Evolutionary conservation across 352 stramenopile genomes (phyloP).

Genomic region (Globisporangium cylindrosporum): DNA sequence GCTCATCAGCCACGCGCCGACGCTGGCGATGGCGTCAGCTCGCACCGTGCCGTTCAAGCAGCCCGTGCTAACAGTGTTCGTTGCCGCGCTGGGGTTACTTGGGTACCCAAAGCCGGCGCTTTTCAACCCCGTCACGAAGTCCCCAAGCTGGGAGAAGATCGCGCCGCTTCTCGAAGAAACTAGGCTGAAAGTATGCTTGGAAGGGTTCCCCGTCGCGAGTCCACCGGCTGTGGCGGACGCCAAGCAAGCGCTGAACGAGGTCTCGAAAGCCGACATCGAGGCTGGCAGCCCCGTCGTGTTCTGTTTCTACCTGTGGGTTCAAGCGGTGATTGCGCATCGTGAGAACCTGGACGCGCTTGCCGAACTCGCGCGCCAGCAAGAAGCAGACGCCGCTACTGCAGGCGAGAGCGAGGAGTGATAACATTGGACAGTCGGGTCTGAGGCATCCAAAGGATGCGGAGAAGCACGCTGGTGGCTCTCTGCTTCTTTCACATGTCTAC

Average conservation of each 20-base stretch:
- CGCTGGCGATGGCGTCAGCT: conserved; percentile 35
- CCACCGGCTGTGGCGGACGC: conserved; percentile 21
- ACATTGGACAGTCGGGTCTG: not conserved
- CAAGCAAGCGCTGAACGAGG: conserved; percentile 46
- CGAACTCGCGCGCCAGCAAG: conserved; percentile 37
- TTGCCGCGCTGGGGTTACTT: conserved; percentile 44
- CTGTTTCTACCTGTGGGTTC: conserved; percentile 51
- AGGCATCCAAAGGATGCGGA: no score
- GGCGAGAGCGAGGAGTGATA: conserved; percentile 5
- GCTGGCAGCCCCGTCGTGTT: conserved; percentile 37
- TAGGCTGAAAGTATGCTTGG: conserved; percentile 23
- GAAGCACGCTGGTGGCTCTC: no score
- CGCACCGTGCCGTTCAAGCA: conserved; percentile 66
- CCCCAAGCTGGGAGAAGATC: conserved; percentile 65
- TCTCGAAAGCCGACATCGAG: conserved; percentile 54
- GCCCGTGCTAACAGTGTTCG: conserved; percentile 45
- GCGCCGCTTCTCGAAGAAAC: conserved; percentile 40
- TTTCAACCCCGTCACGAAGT: conserved; percentile 53
- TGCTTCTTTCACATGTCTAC: not conserved
- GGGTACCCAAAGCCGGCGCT: conserved; percentile 34
- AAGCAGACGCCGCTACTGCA: conserved; percentile 28
- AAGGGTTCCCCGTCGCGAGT: conserved; percentile 20
- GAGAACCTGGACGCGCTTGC: conserved; percentile 48
- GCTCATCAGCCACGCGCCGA: conserved; percentile 47
- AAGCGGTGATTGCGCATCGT: conserved; percentile 45